These are phyloP conservation scores for Sclerotinia subarctica DNA, from an alignment of 2,329 filamentous ascomycete species.

Conservation along the genomic window DNA sequence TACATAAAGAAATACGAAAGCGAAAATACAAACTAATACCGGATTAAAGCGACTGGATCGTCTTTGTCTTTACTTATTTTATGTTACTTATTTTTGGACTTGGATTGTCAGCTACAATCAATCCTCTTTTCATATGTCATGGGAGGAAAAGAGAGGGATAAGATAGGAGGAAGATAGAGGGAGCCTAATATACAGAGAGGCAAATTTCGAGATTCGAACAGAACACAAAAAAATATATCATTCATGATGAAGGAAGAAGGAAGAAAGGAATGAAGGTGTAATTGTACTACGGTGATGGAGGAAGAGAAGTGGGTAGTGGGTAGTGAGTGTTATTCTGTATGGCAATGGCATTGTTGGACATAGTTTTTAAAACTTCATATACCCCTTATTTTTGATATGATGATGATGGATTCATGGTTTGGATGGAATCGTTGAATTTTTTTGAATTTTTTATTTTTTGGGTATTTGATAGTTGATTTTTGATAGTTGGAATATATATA, in stretches of 20 bases:
- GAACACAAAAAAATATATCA: not conserved
- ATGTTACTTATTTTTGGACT: not conserved
- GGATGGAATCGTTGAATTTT: not conserved
- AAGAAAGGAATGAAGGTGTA: not conserved
- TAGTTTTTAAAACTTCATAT: conserved; percentile 1
- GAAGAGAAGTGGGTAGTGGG: not conserved
- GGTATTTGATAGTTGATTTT: too few relatives aligned
- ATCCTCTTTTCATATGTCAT: not conserved
- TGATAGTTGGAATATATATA: too few relatives aligned
- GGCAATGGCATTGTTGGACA: not conserved
- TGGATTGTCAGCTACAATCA: not conserved
- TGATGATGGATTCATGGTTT: not conserved
- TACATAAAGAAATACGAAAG: not conserved
- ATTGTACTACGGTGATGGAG: not conserved
- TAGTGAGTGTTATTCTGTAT: not conserved
- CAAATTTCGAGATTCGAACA: not conserved
- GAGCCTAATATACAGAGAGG: not conserved
- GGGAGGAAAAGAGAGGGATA: not conserved
- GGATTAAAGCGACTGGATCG: conserved; percentile 4
- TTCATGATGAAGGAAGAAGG: not conserved
- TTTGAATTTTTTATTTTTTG: too few relatives aligned
- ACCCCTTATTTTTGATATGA: conserved; percentile 5
- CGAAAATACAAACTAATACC: conserved; percentile 6
- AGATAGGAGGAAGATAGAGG: not conserved
- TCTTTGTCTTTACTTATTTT: conserved; percentile 1